A percentile compares a stretch with the other conserved stretches of the same genome.
phyloP scores from a whole-genome alignment of 176 grass and related monocot genomes.

The Pontederia paniculata region DNA sequence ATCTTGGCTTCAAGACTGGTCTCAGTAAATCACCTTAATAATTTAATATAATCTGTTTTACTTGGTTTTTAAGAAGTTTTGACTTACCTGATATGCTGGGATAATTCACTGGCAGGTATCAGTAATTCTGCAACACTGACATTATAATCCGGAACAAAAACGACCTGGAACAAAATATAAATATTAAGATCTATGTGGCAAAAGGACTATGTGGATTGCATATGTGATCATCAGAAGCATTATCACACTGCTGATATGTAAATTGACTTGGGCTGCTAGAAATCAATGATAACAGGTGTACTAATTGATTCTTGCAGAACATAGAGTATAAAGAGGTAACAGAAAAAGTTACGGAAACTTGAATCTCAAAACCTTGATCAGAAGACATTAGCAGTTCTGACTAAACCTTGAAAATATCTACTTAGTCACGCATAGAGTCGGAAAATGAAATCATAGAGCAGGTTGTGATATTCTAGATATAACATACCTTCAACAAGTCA shows the following conservation, averaged over 20 bases:
- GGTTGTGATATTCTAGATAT: background rate
- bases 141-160: constrained; percentile 98
- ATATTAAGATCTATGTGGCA: background rate
- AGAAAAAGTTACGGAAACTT: no score
- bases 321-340: no score
- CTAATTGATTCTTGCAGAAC: no score
- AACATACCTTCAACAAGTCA: constrained; percentile 84
- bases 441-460: background rate
- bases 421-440: background rate
- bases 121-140: constrained; percentile 85
- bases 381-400: no score
- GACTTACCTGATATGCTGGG: constrained; percentile 89
- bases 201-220: no score
- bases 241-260: no score
- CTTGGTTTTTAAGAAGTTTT: background rate
- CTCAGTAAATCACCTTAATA: background rate
- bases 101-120: constrained; percentile 97
- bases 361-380: no score
- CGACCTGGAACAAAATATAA: constrained; percentile 59
- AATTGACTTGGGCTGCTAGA: no score
- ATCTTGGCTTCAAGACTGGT: background rate
- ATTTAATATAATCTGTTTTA: no score
- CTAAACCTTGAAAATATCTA: background rate
- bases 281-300: no score
- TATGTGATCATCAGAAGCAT: no score